These are phyloP conservation scores for Fusarium sulawesiense DNA, from an alignment of 2,329 filamentous ascomycete species.

Conservation along the genomic window DNA sequence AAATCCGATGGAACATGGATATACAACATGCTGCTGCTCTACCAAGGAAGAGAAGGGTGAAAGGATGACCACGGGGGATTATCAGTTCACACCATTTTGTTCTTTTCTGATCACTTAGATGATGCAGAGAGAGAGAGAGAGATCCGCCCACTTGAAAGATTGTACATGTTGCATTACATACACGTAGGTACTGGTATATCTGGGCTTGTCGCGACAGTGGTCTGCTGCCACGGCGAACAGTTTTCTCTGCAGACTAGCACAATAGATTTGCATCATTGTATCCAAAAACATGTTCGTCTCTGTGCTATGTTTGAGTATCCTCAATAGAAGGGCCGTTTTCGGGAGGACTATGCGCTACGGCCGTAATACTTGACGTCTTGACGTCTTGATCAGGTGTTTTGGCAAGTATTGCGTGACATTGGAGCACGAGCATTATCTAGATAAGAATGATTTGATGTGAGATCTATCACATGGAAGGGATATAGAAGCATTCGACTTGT, in stretches of 20 bases:
- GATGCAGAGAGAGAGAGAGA: slow-evolving; percentile 7
- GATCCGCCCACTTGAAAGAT: slow-evolving; percentile 24
- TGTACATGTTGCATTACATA: slow-evolving; percentile 12
- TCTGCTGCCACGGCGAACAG: slow-evolving; percentile 4
- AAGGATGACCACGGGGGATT: slow-evolving; percentile 23
- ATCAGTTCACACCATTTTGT: slow-evolving; percentile 18
- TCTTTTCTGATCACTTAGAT: slow-evolving; percentile 13
- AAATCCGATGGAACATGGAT: slow-evolving; percentile 20
- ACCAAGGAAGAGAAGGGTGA: slow-evolving; percentile 28
- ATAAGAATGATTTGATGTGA: background rate
- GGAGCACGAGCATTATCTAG: slow-evolving; percentile 3
- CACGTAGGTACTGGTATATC: slow-evolving; percentile 12
- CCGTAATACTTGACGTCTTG: slow-evolving; percentile 6
- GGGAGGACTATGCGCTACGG: background rate
- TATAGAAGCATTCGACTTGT: slow-evolving; percentile 5
- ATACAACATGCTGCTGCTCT: slow-evolving; percentile 11
- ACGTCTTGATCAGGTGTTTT: slow-evolving; percentile 29
- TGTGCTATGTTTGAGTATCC: background rate
- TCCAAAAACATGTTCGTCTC: background rate
- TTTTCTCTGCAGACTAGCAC: slow-evolving; percentile 24
- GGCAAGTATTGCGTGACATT: slow-evolving; percentile 8
- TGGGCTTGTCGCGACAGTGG: slow-evolving; percentile 18
- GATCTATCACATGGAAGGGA: slow-evolving; percentile 13
- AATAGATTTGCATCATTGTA: slow-evolving; percentile 33
- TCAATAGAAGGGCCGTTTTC: slow-evolving; percentile 25